Base-by-base conservation (phyloP, 2,329 filamentous ascomycete genomes). In the Botryotinia calthae region DNA sequence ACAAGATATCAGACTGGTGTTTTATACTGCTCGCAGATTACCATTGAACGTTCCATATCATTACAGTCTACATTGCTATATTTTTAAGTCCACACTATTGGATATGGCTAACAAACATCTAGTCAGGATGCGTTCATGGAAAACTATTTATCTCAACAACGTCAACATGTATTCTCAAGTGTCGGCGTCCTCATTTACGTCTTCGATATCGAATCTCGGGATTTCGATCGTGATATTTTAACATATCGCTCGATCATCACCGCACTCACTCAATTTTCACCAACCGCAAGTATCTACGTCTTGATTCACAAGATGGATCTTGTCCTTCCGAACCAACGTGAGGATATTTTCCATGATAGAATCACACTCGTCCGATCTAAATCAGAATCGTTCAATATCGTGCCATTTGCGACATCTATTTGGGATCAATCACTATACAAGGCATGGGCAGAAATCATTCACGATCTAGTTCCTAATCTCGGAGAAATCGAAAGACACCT, bases 291-390 rank as follows among this genome's bases (percentile, higher is more conserved):
- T 81, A 91, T 99, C 79, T 99, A 98, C 84, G 93, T 96, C 75
- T 89, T 99, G 62, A 93, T 99, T 77, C 96, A 99, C 90, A 99
- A 99, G 84, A 98, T 99, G 93, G 96, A 99, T 82, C 88, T 99
- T 40, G 94, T 98, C 66, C 92, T 95, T 77, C 88, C 90, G 56
- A 88, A 92, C 73, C 89, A 92, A 77, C 92, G 95, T 74, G 91
- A 94, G 80, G 85, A 89, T 73, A 89, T 97, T 76, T 98, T 97
- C 82, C 91, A 95, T 75, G 93, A 97, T 79, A 91, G 94, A 74
- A 91, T 94, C 37, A 86, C 89, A 44, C 85, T 94, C 72, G 93
- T 98, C 75, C 89, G 91, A 73, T 88, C 90, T 76, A 93, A 93
- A 80, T 95, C 93, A 86, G 87, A 89, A 72, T 83, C 86, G 28